Evolutionary conservation across 2,329 filamentous ascomycete genomes (phyloP).

Genomic region (Neonectria hederae): DNA sequence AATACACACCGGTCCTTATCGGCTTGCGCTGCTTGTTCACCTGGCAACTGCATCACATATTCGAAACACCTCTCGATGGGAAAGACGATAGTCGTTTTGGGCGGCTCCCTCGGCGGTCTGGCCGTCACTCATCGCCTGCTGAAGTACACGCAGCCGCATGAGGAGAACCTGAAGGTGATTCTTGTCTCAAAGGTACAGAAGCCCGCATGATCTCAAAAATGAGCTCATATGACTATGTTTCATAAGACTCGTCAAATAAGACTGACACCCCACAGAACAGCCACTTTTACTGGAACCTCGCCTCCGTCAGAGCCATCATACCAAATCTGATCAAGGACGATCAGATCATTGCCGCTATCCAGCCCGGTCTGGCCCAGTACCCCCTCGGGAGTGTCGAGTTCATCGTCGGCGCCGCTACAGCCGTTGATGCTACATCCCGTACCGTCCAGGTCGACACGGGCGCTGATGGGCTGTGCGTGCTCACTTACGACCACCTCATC

Average conservation of each 20-base stretch:
- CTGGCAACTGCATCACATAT: not conserved
- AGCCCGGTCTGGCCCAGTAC: conserved; percentile 60
- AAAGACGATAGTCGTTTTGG: conserved; percentile 64
- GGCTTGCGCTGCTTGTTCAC: not conserved
- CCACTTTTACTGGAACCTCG: conserved; percentile 69
- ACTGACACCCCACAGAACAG: conserved; percentile 53
- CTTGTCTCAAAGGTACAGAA: conserved; percentile 62
- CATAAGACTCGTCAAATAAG: not conserved
- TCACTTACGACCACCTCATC: conserved; percentile 65
- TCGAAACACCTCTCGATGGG: conserved; percentile 47
- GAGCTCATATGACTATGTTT: not conserved
- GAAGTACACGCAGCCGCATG: conserved; percentile 57
- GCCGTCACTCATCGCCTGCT: conserved; percentile 64
- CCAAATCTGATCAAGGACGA: conserved; percentile 60
- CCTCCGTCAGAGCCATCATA: conserved; percentile 64
- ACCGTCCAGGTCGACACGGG: conserved; percentile 52
- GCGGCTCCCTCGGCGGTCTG: conserved; percentile 63
- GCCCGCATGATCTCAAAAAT: no score
- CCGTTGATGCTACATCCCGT: conserved; percentile 51
- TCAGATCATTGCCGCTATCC: conserved; percentile 60
- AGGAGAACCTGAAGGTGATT: conserved; percentile 62
- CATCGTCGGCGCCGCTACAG: conserved; percentile 59
- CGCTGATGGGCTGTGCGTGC: conserved; percentile 24
- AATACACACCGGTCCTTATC: not conserved
- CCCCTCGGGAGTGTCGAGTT: conserved; percentile 60